Base-by-base conservation (phyloP, 257 asterid genomes). In the Solanum boliviense region DNA sequence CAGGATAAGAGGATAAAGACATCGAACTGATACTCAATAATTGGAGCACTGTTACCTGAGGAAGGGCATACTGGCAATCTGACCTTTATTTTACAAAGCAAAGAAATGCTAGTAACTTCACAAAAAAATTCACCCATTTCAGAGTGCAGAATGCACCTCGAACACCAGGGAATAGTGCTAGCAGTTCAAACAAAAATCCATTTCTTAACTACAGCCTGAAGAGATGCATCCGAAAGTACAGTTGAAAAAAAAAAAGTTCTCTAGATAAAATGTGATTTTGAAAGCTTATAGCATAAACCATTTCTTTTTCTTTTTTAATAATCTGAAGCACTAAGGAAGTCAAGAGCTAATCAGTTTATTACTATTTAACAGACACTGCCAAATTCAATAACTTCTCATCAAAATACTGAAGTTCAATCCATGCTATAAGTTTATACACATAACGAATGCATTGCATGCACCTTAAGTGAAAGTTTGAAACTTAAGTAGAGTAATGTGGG, bases 1-100 rank as follows among this genome's bases (percentile, higher is more conserved):
- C 70, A 74, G 90, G 91, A 89, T 83, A 85, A 90, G 73, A 85
- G 65, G 87, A 85, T 13, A 82, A 56, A 82, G 70, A 10, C 85
- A 48, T 67, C 15, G 36, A 48, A 34, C 46, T 73, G 81, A 73
- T 73, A 72, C 81, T 72, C 44, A 67, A 46, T 85, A 48, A 86
- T 7, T 46, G 88, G 46, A 79, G 83, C 25, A 48, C 13, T 52
- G 32, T 86, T 73, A 86, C 88, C 88, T 86, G 88, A 23, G 88
- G n/a, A 34, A 72, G 48, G 68, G 25, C 68, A 86, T 71, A 73
- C 72, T 86, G 84, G 78, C 83, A 27, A 29, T 68, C 84, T 34
- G 36, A 73, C 88, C 84, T 35, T 75, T 41, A 86, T n/a, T 71
- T 85, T 67, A 44, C 70, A 71, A 34, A 75, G 21, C 62, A 87